Conservation (phyloP, 1,284 basidiomycete genomes). For the Porphyrellus sp. region DNA sequence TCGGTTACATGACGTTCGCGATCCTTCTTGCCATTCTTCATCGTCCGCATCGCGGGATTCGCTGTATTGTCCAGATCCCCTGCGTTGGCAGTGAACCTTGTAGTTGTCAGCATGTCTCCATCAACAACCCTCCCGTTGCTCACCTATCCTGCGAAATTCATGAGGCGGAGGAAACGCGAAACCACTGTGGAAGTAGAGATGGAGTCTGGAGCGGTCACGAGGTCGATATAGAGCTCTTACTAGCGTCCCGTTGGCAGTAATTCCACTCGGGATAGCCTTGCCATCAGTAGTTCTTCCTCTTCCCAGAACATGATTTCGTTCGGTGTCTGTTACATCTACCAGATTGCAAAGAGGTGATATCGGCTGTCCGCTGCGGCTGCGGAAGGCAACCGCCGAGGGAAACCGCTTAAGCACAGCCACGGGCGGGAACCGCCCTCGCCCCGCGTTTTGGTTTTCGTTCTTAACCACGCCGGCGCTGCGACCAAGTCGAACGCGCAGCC, state of each 20-base stretch:
- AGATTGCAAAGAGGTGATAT: neutral
- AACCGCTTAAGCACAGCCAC: neutral
- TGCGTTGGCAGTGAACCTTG: slow-evolving; percentile 16
- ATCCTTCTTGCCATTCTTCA: slow-evolving; percentile 14
- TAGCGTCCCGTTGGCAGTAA: no score
- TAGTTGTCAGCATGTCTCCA: slow-evolving; percentile 18
- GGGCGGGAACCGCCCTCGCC: neutral
- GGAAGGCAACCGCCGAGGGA: neutral
- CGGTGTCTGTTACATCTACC: no score
- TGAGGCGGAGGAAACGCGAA: neutral
- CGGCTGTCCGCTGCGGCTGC: neutral
- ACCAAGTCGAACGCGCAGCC: neutral
- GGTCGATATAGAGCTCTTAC: neutral
- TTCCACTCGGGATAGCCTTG: no score
- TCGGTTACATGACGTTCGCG: slow-evolving; percentile 20
- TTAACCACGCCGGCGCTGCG: neutral
- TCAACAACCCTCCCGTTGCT: slow-evolving; percentile 4
- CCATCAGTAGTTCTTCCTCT: neutral
- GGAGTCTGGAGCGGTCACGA: slow-evolving; percentile 2
- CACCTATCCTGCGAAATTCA: neutral
- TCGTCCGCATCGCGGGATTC: slow-evolving; percentile 19
- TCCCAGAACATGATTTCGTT: neutral
- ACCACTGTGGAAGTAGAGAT: slow-evolving; percentile 1
- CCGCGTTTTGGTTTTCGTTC: neutral
- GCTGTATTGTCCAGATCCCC: slow-evolving; percentile 15